Evolutionary conservation across 495 filamentous ascomycete species (phyloP).

Genomic region (Podospora pseudocomata): DNA sequence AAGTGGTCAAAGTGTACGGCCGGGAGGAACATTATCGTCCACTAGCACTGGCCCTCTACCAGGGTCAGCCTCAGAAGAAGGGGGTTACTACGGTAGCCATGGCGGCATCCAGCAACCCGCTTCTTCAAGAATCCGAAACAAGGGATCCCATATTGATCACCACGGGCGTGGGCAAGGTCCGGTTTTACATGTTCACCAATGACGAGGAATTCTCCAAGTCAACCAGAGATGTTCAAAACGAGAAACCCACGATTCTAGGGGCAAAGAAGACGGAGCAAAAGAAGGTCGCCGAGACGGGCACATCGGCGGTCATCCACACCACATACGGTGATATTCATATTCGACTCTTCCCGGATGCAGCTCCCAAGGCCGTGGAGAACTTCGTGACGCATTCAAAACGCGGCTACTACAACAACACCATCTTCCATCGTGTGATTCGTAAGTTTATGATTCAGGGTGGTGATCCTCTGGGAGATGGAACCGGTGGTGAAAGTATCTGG

Average conservation of each 20-base stretch:
- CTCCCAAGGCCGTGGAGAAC: slow-evolving; percentile 97
- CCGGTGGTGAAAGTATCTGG: slow-evolving; percentile 96
- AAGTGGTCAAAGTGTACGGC: slow-evolving; percentile 80
- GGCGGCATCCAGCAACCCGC: slow-evolving; percentile 89
- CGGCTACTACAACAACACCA: slow-evolving; percentile 94
- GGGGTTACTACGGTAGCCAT: slow-evolving; percentile 92
- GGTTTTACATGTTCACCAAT: slow-evolving; percentile 98
- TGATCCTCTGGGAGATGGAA: slow-evolving; percentile 92
- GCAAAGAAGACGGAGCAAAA: slow-evolving; percentile 44
- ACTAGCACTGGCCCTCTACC: slow-evolving; percentile 82
- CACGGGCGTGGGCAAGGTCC: slow-evolving; percentile 81
- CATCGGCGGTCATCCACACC: slow-evolving; percentile 82
- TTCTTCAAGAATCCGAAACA: slow-evolving; percentile 87
- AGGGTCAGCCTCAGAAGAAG: slow-evolving; percentile 91
- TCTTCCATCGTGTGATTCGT: slow-evolving; percentile 94
- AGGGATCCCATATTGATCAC: slow-evolving; percentile 85
- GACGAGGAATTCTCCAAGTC: slow-evolving; percentile 79
- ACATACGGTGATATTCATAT: slow-evolving; percentile 93
- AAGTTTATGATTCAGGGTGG: slow-evolving; percentile 99
- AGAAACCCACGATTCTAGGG: slow-evolving; percentile 66
- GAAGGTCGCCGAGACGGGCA: slow-evolving; percentile 67
- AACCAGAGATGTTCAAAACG: slow-evolving; percentile 88
- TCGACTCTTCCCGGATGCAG: slow-evolving; percentile 86
- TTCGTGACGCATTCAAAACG: slow-evolving; percentile 86
- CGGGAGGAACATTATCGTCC: slow-evolving; percentile 84